phyloP scores from a whole-genome alignment of 2,329 filamentous ascomycete species.

The Epichloe sibirici region DNA sequence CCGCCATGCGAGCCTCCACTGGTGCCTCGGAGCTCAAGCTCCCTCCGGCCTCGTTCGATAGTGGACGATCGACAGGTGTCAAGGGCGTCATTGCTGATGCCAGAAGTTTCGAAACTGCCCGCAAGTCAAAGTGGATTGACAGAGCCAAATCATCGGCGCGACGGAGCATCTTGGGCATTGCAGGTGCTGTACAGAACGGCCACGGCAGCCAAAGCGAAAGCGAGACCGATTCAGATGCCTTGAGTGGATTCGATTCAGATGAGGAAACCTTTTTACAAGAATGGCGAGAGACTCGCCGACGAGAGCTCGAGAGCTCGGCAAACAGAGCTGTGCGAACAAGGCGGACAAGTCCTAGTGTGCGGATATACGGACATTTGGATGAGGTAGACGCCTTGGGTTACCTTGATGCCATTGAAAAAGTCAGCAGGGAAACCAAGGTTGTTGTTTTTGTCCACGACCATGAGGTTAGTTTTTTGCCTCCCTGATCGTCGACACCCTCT shows the following conservation, averaged over 20 bases:
- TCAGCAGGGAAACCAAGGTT: slow-evolving; percentile 66
- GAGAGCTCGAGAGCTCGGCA: slow-evolving; percentile 59
- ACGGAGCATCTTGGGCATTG: slow-evolving; percentile 41
- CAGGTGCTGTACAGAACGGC: slow-evolving; percentile 14
- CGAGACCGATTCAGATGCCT: slow-evolving; percentile 33
- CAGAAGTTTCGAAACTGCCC: slow-evolving; percentile 59
- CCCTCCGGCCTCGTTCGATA: slow-evolving; percentile 50
- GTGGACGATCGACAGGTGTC: slow-evolving; percentile 62
- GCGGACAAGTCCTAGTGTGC: slow-evolving; percentile 63
- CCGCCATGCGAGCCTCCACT: slow-evolving; percentile 52
- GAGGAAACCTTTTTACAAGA: slow-evolving; percentile 72
- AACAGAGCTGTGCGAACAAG: slow-evolving; percentile 45
- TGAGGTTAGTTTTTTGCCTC: slow-evolving; percentile 46
- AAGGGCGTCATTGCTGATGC: slow-evolving; percentile 83
- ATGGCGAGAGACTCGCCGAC: slow-evolving; percentile 72
- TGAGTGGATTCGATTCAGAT: slow-evolving; percentile 41
- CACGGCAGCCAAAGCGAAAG: slow-evolving; percentile 25
- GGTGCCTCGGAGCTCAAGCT: slow-evolving; percentile 42
- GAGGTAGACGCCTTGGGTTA: slow-evolving; percentile 84
- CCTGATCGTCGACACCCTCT: neutral
- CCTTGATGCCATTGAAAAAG: slow-evolving; percentile 91
- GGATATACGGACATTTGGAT: slow-evolving; percentile 68
- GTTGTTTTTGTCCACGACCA: slow-evolving; percentile 91
- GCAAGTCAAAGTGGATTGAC: slow-evolving; percentile 41
- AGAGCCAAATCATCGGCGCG: slow-evolving; percentile 39